Base-by-base conservation (phyloP, 768 basidiomycete genomes). In the Ephemerocybe angulata region DNA sequence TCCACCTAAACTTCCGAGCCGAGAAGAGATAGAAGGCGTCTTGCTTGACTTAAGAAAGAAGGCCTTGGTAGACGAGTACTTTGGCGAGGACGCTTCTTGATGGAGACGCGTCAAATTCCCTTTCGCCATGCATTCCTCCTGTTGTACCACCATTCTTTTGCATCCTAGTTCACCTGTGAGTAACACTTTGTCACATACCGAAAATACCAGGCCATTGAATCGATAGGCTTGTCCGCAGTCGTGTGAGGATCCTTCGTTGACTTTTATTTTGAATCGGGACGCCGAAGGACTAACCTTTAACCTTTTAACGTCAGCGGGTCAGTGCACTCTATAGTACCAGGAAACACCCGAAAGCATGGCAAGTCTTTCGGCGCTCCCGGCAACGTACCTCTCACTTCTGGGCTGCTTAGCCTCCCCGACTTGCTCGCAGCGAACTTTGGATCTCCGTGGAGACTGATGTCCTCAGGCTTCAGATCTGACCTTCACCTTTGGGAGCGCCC, bases 31-130 rank as follows among this genome's bases (percentile, higher is more conserved):
- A 88, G 91, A 91, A 65, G 67, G 70, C 21, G 81, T 89, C 10
- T 67, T 97, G 52, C 76, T 97, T 54, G 80, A 79, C 25, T 72
- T 93, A 58, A 78, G 88, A 65, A 95, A 96, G 72, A 81, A 85
- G 71, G 86, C 86, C 21, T 69, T 96, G 41, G 82, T 92, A 53
- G 87, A 91, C 62, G 92, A 97, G 61, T 80, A 82, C 61, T 80
- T 82, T 56, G 79, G 80, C 19, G 71, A 73, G 52, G 65, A 65
- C 49, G 56, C 68, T 31, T 67, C 63, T 50, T 30, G 38, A 24
- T 24, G 22, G 17, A 38, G 17, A 28, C 31, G 50, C 21, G 27
- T 44, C 37, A 28, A 6, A 13, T 31, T 30, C n/a, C 27, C 42
- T 21, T 50, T 11, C 44, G 40, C 48, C 24, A 2, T 17, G 25